Evolutionary conservation across 352 stramenopile species (phyloP), one percentile per base, ranked within the genome.

Genomic region (Phytophthora citricola): DNA sequence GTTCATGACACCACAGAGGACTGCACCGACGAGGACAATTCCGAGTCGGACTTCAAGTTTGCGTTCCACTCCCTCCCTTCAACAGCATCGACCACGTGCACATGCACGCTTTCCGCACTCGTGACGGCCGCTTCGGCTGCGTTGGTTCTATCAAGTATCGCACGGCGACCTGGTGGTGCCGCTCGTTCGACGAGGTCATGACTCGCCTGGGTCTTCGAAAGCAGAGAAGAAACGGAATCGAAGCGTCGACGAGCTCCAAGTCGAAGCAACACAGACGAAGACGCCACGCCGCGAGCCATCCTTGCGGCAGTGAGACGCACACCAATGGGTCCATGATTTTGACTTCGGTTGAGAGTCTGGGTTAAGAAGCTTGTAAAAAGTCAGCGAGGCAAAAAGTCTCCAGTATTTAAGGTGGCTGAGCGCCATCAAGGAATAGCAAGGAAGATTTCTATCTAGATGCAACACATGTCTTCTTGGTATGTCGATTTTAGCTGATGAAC

Each of bases 71-170:
- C 79, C 88, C 88, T 9, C 88, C 88, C 15, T 96, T 96, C 69
- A 96, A 96, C 77, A 93, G 84, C 66, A 96, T 96, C 65, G 88
- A 96, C 68, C 88, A 96, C 68, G 85, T 96, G 39, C 88, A 96
- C 79, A 94, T 96, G 86, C 88, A 96, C 70, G 86, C 85, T 15
- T 94, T 96, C 56, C 81, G 79, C 14, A 82, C 71, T 43, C 76
- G 83, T 14, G 64, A 85, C 41, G 71, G 78, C 24, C 76, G 83
- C 36, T 85, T 91, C 39, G 80, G 85, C 26, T 87, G 75, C 50
- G 70, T 93, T 7, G 83, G 84, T 11, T 76, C 80, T 11, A 91
- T 95, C 62, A 95, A 95, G 75, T 95, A 93, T 70, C 80, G 79
- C 48, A 95, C 86, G 1, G 81, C 89, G 52, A 94, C 88, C 27